phyloP scores from a whole-genome alignment of 169 alveolate genomes.

The Plasmodium cynomolgi region DNA sequence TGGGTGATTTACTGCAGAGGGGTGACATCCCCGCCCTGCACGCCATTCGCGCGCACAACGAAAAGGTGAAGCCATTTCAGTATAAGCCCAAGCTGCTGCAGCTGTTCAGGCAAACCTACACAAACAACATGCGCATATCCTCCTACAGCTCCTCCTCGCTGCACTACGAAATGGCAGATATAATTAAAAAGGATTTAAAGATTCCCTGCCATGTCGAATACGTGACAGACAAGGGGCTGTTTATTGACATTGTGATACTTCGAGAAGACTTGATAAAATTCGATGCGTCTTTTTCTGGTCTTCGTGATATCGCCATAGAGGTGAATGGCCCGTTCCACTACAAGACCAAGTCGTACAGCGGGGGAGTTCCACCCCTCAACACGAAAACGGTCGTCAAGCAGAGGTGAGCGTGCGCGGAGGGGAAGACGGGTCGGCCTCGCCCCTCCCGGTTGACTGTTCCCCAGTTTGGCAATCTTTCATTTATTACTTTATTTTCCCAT shows the following conservation, averaged over 20 bases:
- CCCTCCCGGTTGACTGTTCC: not conserved
- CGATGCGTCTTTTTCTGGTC: not conserved
- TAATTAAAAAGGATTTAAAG: slow-evolving; percentile 58
- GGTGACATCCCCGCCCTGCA: not conserved
- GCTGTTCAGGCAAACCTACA: slow-evolving; percentile 24
- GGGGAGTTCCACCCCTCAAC: slow-evolving; percentile 13
- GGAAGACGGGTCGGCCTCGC: not conserved
- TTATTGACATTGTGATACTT: slow-evolving; percentile 65
- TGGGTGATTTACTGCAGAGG: not conserved
- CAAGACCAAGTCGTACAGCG: slow-evolving; percentile 40
- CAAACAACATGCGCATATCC: slow-evolving; percentile 33
- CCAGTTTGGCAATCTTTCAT: not conserved
- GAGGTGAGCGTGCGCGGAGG: slow-evolving; percentile 5
- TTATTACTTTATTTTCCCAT: not conserved
- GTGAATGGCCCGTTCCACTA: slow-evolving; percentile 74
- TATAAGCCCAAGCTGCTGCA: not conserved
- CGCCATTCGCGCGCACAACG: slow-evolving; percentile 1
- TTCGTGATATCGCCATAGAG: slow-evolving; percentile 62
- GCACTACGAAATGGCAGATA: slow-evolving; percentile 73
- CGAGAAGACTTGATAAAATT: slow-evolving; percentile 44
- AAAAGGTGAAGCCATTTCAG: slow-evolving; percentile 16
- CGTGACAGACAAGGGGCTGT: slow-evolving; percentile 24
- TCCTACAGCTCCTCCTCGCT: slow-evolving; percentile 59
- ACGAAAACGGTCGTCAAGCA: slow-evolving; percentile 61
- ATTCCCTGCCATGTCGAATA: slow-evolving; percentile 72